A percentile compares a stretch with the other conserved stretches of the same genome.
Conservation (phyloP, 2,329 filamentous ascomycete species). For the Verticillium nubilum region DNA sequence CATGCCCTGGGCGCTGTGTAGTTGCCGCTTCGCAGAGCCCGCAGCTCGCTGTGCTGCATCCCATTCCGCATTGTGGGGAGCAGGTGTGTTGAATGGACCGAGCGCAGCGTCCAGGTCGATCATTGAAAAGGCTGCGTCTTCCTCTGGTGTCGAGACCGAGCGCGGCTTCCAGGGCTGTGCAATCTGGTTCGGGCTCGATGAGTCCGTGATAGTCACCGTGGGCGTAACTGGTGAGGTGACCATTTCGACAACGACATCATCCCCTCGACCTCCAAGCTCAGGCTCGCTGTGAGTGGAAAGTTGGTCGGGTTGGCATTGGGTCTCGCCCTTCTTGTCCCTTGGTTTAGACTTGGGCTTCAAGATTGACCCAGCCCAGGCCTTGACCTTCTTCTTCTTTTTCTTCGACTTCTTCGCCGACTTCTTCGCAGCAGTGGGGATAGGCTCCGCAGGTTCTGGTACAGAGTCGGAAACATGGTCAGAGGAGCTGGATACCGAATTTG, state of each 20-base stretch:
- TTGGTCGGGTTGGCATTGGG: background rate
- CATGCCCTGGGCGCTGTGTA: slow-evolving; percentile 73
- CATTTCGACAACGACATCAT: slow-evolving; percentile 17
- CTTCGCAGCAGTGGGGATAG: slow-evolving; percentile 21
- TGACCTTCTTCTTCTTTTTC: slow-evolving; percentile 69
- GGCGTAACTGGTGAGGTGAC: slow-evolving; percentile 27
- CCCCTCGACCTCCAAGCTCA: slow-evolving; percentile 16
- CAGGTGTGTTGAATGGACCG: slow-evolving; percentile 83
- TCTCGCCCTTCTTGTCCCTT: slow-evolving; percentile 26
- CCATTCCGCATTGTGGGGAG: slow-evolving; percentile 58
- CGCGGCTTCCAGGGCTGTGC: slow-evolving; percentile 29
- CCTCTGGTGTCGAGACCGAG: slow-evolving; percentile 34
- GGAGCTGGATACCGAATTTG: slow-evolving; percentile 21
- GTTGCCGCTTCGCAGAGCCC: slow-evolving; percentile 54
- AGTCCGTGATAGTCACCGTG: slow-evolving; percentile 35
- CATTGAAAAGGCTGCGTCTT: slow-evolving; percentile 69
- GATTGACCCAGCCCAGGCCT: slow-evolving; percentile 64
- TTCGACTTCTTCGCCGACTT: slow-evolving; percentile 26
- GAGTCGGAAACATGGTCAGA: slow-evolving; percentile 30
- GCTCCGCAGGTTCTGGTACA: slow-evolving; percentile 12
- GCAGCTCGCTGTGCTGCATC: slow-evolving; percentile 59
- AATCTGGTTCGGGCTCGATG: slow-evolving; percentile 20
- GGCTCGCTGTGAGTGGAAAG: background rate
- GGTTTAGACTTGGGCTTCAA: slow-evolving; percentile 57
- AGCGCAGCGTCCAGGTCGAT: slow-evolving; percentile 93